Percentiles rank a stretch among this genome's conserved stretches.
Evolutionary conservation across 805 yeast genomes (phyloP).

Genomic region (Metschnikowia gruessii): DNA sequence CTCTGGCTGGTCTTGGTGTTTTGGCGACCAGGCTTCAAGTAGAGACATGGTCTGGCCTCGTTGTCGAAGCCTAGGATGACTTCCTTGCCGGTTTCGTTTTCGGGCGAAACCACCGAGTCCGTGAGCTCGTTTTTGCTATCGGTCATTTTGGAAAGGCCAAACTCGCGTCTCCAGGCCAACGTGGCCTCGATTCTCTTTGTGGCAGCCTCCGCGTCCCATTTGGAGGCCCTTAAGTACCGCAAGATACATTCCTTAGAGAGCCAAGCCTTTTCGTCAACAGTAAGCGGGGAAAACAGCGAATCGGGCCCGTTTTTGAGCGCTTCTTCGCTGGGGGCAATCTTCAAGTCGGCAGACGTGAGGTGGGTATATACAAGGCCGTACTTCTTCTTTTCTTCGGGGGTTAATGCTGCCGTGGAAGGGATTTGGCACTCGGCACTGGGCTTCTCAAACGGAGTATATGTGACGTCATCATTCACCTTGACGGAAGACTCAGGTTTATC

Average conservation of each 20-base stretch:
- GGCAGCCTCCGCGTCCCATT: conserved; percentile 76
- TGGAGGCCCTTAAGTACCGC: conserved; percentile 90
- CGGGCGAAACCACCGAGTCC: conserved; percentile 54
- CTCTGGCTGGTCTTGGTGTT: conserved; percentile 86
- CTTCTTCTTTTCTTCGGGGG: conserved; percentile 54
- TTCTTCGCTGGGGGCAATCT: conserved; percentile 50
- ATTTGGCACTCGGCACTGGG: conserved; percentile 48
- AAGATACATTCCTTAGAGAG: conserved; percentile 86
- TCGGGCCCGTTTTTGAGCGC: conserved; percentile 39
- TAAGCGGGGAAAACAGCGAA: conserved; percentile 27
- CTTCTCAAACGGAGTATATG: conserved; percentile 49
- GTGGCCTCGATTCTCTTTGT: conserved; percentile 73
- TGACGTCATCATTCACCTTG: conserved; percentile 18
- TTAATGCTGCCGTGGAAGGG: conserved; percentile 51
- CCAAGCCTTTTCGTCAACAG: conserved; percentile 77
- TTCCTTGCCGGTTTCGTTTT: conserved; percentile 90
- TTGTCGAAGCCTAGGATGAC: conserved; percentile 88
- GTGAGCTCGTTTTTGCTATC: conserved; percentile 51
- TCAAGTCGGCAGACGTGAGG: conserved; percentile 53
- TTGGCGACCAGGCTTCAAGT: conserved; percentile 91
- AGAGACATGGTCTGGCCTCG: conserved; percentile 87
- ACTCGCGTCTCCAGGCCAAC: conserved; percentile 89
- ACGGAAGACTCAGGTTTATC: conserved; percentile 13
- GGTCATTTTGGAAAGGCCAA: conserved; percentile 53
- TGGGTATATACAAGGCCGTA: conserved; percentile 62